Evolutionary conservation across 1,284 basidiomycete species (phyloP).

Genomic region (Malassezia sympodialis): DNA sequence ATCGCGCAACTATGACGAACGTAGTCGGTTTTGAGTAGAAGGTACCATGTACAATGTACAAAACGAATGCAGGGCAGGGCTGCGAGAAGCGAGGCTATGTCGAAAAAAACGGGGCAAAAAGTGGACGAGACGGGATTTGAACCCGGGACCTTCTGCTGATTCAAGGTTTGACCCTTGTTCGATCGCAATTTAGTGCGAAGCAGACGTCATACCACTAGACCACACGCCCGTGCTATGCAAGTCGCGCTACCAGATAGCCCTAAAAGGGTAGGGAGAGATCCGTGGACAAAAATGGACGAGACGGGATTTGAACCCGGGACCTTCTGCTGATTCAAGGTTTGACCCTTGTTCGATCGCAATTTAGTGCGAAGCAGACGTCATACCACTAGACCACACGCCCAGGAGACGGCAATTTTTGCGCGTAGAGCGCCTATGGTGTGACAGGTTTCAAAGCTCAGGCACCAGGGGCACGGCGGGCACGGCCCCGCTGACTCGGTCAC

Average conservation of each 20-base stretch:
- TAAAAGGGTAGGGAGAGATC: constrained; percentile 11
- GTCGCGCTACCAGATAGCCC: no score
- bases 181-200: constrained; percentile 17
- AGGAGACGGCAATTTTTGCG: not conserved
- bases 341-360: constrained; percentile 12
- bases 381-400: constrained; percentile 23
- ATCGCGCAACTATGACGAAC: constrained; percentile 17
- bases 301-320: constrained; percentile 23
- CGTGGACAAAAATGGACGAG: constrained; percentile 20
- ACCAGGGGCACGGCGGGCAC: no score
- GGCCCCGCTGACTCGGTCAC: no score
- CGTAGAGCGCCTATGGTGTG: not conserved
- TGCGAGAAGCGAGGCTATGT: not conserved
- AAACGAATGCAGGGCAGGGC: not conserved
- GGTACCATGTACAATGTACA: not conserved
- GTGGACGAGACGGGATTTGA: constrained; percentile 22
- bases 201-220: constrained; percentile 24
- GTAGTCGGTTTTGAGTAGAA: constrained; percentile 15
- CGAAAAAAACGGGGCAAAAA: constrained; percentile 2
- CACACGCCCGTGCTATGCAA: constrained; percentile 12
- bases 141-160: constrained; percentile 22
- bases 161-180: constrained; percentile 7
- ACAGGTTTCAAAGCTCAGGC: not conserved
- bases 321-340: constrained; percentile 16
- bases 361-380: constrained; percentile 21